Percentiles rank a stretch among this genome's conserved stretches.
Evolutionary conservation across 106 monocot species (phyloP).

Genomic region (Phalaenopsis aphrodite): DNA sequence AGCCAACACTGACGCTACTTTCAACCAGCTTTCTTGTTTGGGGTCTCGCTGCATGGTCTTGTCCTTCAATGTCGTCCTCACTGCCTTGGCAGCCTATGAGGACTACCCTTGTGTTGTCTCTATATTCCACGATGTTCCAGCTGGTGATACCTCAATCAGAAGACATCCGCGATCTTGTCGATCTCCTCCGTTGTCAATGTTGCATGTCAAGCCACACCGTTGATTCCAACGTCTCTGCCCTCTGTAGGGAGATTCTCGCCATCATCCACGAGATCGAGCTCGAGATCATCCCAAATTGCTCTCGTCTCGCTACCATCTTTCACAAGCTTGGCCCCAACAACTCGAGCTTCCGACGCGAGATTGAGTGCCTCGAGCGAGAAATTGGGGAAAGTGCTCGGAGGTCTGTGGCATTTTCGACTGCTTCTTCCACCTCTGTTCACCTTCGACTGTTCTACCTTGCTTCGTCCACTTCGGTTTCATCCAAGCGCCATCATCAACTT

Average conservation of each 20-base stretch:
- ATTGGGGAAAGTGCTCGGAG: conserved; percentile 42
- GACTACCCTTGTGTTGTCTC: conserved; percentile 16
- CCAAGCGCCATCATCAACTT: too few species aligned
- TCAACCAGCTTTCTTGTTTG: conserved; percentile 30
- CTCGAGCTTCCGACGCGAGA: conserved; percentile 44
- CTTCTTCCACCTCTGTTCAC: too few species aligned
- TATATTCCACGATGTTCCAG: conserved; percentile 19
- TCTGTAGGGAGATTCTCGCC: conserved; percentile 35
- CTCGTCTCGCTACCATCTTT: conserved; percentile 36
- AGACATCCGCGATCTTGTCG: conserved; percentile 49
- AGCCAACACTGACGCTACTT: conserved; percentile 20
- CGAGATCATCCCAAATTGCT: conserved; percentile 40
- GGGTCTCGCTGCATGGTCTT: conserved; percentile 18
- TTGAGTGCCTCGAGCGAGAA: conserved; percentile 62
- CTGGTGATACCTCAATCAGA: conserved; percentile 18
- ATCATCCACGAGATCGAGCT: conserved; percentile 52
- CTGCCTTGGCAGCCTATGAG: conserved; percentile 15
- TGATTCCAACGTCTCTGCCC: conserved; percentile 18
- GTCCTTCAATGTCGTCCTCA: conserved; percentile 58
- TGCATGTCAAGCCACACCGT: conserved; percentile 11
- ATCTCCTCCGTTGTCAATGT: conserved; percentile 47
- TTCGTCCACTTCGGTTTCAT: too few species aligned
- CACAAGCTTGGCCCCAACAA: conserved; percentile 37
- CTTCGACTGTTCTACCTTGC: too few species aligned
- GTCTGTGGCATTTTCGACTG: too few species aligned